Percentiles rank a stretch among this genome's conserved stretches.
These are phyloP conservation scores for Blastocladiella emersonii DNA, from an alignment of 371 early-diverging fungal species.

Conservation along the genomic window DNA sequence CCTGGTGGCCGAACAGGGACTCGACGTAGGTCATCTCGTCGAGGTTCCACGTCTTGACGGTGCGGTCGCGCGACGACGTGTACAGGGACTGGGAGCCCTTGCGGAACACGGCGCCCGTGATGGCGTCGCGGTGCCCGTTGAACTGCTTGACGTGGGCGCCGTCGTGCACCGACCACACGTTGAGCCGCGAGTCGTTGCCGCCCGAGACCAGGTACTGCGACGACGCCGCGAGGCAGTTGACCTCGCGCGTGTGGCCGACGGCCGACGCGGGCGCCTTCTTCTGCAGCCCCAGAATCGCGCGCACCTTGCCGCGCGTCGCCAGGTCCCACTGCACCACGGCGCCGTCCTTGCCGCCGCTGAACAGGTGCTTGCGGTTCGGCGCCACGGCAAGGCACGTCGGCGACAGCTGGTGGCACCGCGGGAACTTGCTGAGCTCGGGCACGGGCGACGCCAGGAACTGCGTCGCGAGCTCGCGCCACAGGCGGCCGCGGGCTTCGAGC, in stretches of 20 bases:
- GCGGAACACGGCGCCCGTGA: conserved; percentile 74
- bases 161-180: conserved; percentile 74
- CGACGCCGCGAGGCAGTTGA: conserved; percentile 65
- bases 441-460: conserved; percentile 8
- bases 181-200: conserved; percentile 76
- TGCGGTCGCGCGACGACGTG: conserved; percentile 79
- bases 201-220: conserved; percentile 68
- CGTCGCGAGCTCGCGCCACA: conserved; percentile 22
- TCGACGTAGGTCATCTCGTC: conserved; percentile 85
- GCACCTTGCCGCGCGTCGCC: conserved; percentile 23
- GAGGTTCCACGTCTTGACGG: conserved; percentile 90
- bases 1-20: conserved; percentile 96
- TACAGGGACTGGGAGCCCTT: conserved; percentile 65
- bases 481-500: conserved; percentile 22
- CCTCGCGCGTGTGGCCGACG: conserved; percentile 68
- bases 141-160: conserved; percentile 55
- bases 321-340: conserved; percentile 67
- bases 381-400: conserved; percentile 64
- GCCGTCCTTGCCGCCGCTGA: conserved; percentile 81
- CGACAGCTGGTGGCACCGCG: conserved; percentile 52
- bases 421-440: background rate
- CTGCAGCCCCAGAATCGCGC: conserved; percentile 51
- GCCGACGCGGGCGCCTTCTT: conserved; percentile 54
- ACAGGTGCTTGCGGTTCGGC: conserved; percentile 50
- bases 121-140: conserved; percentile 80